phyloP scores from a whole-genome alignment of 352 stramenopile genomes.

The Plasmopara viticola region DNA sequence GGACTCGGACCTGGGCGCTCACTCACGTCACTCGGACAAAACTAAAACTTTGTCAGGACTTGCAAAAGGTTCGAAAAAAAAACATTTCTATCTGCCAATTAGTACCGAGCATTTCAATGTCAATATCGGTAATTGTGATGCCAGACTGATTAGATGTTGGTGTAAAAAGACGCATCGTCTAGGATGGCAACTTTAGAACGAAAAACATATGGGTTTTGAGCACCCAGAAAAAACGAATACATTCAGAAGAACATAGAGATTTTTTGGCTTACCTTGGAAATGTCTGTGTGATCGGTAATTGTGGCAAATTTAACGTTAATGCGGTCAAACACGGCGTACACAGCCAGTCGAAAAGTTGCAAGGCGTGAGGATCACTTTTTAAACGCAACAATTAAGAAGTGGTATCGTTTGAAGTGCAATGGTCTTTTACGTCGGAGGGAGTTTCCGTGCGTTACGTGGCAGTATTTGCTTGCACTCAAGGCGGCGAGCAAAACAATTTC shows the following conservation, averaged over 20 bases:
- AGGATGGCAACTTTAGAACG: constrained; percentile 34
- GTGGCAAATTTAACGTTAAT: constrained; percentile 10
- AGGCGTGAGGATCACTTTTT: constrained; percentile 17
- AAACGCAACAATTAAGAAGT: constrained; percentile 10
- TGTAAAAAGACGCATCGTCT: constrained; percentile 37
- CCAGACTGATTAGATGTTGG: constrained; percentile 25
- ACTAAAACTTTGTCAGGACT: constrained; percentile 22
- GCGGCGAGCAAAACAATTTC: constrained; percentile 14
- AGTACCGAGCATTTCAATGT: constrained; percentile 20
- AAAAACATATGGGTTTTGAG: constrained; percentile 39
- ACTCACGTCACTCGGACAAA: constrained; percentile 9
- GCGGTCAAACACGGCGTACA: constrained; percentile 13
- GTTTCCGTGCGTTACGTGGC: constrained; percentile 25
- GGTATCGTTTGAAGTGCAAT: constrained; percentile 28
- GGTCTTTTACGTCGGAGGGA: constrained; percentile 18
- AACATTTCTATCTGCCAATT: constrained; percentile 35
- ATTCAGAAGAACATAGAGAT: constrained; percentile 10
- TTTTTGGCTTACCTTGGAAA: constrained; percentile 32
- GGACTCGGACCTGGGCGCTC: constrained; percentile 7
- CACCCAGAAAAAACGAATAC: constrained; percentile 19
- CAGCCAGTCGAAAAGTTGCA: constrained; percentile 15
- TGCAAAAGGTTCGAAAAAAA: constrained; percentile 20
- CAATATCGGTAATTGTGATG: constrained; percentile 11
- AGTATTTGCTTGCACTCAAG: constrained; percentile 17
- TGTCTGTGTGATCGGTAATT: constrained; percentile 25